Evolutionary conservation across 306 rosid genomes (phyloP).

Genomic region (Cicer arietinum): DNA sequence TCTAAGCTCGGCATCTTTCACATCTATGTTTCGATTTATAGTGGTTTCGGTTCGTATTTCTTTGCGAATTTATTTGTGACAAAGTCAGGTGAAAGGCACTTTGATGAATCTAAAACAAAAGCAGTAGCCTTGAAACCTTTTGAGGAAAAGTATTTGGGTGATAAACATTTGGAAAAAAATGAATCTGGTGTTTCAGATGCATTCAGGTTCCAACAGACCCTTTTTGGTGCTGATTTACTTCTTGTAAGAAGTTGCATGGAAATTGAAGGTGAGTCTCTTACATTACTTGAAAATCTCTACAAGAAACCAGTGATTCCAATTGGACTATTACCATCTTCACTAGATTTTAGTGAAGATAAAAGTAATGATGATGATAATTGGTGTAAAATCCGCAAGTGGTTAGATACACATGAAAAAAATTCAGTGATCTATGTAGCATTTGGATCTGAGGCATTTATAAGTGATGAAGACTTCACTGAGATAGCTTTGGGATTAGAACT

Average conservation of each 20-base stretch:
- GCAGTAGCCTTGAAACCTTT: conserved; percentile 11
- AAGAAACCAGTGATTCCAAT: conserved; percentile 46
- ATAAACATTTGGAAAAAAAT: background rate
- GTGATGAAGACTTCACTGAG: conserved; percentile 42
- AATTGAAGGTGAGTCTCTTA: conserved; percentile 42
- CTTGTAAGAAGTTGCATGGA: conserved; percentile 45
- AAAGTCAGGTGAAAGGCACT: background rate
- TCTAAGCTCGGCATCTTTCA: background rate
- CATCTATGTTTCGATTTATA: too few relatives aligned
- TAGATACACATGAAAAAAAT: conserved; percentile 35
- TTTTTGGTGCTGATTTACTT: conserved; percentile 35
- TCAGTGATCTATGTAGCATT: conserved; percentile 36
- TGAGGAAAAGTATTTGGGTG: conserved; percentile 12
- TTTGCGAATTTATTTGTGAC: too few relatives aligned
- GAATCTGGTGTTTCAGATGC: conserved; percentile 15
- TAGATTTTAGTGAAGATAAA: background rate
- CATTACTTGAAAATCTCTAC: background rate
- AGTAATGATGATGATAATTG: conserved; percentile 11
- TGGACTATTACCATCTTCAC: conserved; percentile 44
- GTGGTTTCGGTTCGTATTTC: too few relatives aligned
- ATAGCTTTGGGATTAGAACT: conserved; percentile 18
- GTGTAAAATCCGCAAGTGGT: conserved; percentile 40
- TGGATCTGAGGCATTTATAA: conserved; percentile 36
- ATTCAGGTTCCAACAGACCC: background rate
- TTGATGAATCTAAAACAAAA: too few relatives aligned